phyloP scores from a whole-genome alignment of 2,329 filamentous ascomycete species.

The Pyrenophora seminiperda region DNA sequence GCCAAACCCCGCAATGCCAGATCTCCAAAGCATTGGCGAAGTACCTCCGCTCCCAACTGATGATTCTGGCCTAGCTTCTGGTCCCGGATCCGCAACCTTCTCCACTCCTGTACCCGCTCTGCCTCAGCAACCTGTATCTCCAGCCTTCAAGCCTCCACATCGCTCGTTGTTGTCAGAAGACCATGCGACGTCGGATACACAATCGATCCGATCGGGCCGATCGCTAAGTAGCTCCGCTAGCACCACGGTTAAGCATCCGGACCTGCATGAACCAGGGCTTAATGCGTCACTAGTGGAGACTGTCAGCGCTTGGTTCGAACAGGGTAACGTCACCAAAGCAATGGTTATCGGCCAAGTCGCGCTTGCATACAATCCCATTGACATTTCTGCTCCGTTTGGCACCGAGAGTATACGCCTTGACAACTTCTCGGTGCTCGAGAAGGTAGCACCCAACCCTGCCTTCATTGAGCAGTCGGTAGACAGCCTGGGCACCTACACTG shows the following conservation, averaged over 20 bases:
- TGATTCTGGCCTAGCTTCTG: constrained; percentile 18
- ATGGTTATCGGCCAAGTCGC: constrained; percentile 88
- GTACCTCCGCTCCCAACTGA: constrained; percentile 38
- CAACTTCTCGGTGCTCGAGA: constrained; percentile 85
- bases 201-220: constrained; percentile 87
- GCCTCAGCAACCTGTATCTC: constrained; percentile 42
- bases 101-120: constrained; percentile 28
- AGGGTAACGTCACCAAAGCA: constrained; percentile 70
- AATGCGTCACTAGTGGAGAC: constrained; percentile 91
- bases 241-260: constrained; percentile 71
- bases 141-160: constrained; percentile 45
- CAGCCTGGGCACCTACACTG: constrained; percentile 76
- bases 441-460: constrained; percentile 89
- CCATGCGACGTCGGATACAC: constrained; percentile 76
- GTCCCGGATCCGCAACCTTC: constrained; percentile 23
- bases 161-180: constrained; percentile 53
- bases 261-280: constrained; percentile 77
- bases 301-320: constrained; percentile 82
- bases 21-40: constrained; percentile 46
- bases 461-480: constrained; percentile 76
- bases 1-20: constrained; percentile 54
- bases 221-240: constrained; percentile 73
- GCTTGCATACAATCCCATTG: constrained; percentile 73
- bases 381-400: constrained; percentile 51
- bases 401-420: constrained; percentile 78